phyloP scores from a whole-genome alignment of 805 yeast genomes.

The Saturnispora diversa region DNA sequence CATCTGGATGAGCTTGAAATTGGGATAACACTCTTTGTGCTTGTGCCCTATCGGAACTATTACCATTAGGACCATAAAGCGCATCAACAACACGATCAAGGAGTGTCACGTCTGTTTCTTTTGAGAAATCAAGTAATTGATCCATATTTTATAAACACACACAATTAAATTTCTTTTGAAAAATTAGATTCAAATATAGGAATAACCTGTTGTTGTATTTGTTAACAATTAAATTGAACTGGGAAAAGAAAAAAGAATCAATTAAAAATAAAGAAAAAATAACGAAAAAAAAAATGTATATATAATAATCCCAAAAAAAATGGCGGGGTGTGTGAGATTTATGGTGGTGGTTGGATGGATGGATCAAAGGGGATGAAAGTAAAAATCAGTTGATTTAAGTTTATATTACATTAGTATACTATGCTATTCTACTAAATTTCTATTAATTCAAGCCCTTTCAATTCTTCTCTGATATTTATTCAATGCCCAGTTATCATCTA shows the following conservation, averaged over 20 bases:
- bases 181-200: too few relatives aligned
- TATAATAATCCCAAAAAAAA: background rate
- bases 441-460: slow-evolving; percentile 8
- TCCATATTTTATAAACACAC: slow-evolving; percentile 51
- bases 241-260: too few relatives aligned
- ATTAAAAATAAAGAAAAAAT: too few relatives aligned
- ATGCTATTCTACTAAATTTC: too few relatives aligned
- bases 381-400: too few relatives aligned
- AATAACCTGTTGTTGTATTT: too few relatives aligned
- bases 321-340: too few relatives aligned
- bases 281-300: background rate
- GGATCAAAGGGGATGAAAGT: too few relatives aligned
- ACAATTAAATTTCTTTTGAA: background rate
- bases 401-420: too few relatives aligned
- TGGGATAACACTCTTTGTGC: slow-evolving; percentile 67
- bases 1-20: slow-evolving; percentile 90
- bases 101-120: slow-evolving; percentile 69
- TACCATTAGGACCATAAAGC: slow-evolving; percentile 73
- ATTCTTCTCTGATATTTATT: slow-evolving; percentile 9
- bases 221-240: too few relatives aligned
- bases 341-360: too few relatives aligned
- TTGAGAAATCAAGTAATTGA: slow-evolving; percentile 74
- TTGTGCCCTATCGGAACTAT: slow-evolving; percentile 42
- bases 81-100: slow-evolving; percentile 81
- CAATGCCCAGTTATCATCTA: slow-evolving; percentile 21